Evolutionary conservation across 805 yeast genomes (phyloP).

Genomic region (Wickerhamomyces hampshirensis): DNA sequence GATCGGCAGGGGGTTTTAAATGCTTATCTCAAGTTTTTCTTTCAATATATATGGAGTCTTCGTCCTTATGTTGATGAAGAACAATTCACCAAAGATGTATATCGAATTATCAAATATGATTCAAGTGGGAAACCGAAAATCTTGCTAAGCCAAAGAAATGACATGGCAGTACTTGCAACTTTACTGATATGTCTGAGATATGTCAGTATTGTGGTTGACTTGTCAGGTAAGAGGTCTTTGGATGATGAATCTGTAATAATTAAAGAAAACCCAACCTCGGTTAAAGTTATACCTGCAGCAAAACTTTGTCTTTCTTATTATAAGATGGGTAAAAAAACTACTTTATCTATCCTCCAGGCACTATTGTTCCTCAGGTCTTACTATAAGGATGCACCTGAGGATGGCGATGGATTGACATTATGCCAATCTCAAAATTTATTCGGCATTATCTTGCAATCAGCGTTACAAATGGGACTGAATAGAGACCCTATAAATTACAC

Average conservation of each 20-base stretch:
- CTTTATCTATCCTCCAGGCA: slow-evolving; percentile 37
- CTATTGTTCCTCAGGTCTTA: slow-evolving; percentile 35
- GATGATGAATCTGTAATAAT: slow-evolving; percentile 4
- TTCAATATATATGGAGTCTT: slow-evolving; percentile 38
- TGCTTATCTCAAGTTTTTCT: slow-evolving; percentile 36
- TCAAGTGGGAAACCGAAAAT: slow-evolving; percentile 26
- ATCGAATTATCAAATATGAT: slow-evolving; percentile 33
- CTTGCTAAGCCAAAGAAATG: slow-evolving; percentile 31
- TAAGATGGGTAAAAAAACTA: slow-evolving; percentile 30
- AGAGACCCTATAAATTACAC: slow-evolving; percentile 36
- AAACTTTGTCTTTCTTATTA: slow-evolving; percentile 37
- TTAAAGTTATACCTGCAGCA: slow-evolving; percentile 33
- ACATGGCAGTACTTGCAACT: slow-evolving; percentile 35
- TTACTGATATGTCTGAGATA: slow-evolving; percentile 37
- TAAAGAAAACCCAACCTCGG: slow-evolving; percentile 31
- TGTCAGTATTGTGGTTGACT: slow-evolving; percentile 31
- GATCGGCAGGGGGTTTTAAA: slow-evolving; percentile 34
- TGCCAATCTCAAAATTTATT: slow-evolving; percentile 33
- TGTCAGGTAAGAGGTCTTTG: slow-evolving; percentile 6
- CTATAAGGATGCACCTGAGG: slow-evolving; percentile 40
- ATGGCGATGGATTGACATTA: slow-evolving; percentile 38
- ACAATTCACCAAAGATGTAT: slow-evolving; percentile 25
- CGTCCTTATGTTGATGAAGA: slow-evolving; percentile 42
- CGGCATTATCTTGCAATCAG: slow-evolving; percentile 38
- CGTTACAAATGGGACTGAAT: slow-evolving; percentile 39